These are phyloP conservation scores for Wickerhamiella bombiphila DNA, from an alignment of 805 yeast species.

Conservation along the genomic window DNA sequence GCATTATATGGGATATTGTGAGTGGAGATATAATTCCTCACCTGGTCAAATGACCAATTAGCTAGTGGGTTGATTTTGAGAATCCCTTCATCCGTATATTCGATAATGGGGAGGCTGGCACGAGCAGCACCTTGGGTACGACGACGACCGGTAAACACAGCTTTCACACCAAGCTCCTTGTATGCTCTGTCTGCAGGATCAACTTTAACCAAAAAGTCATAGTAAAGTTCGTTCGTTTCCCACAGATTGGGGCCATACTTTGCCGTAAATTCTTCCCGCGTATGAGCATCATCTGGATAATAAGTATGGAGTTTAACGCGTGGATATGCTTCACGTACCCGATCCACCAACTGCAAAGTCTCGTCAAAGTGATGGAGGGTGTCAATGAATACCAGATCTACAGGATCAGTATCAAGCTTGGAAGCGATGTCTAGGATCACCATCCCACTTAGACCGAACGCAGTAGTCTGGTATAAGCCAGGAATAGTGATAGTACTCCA, in stretches of 20 bases:
- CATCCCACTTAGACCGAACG: constrained; percentile 85
- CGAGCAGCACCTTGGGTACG: constrained; percentile 82
- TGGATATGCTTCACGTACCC: constrained; percentile 43
- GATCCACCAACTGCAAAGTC: constrained; percentile 58
- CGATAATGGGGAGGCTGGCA: constrained; percentile 55
- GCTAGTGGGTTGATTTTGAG: constrained; percentile 82
- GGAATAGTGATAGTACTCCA: constrained; percentile 86
- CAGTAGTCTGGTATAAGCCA: constrained; percentile 75
- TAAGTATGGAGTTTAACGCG: constrained; percentile 43
- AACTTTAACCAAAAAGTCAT: constrained; percentile 79
- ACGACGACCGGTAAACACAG: constrained; percentile 85
- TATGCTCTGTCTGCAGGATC: constrained; percentile 87
- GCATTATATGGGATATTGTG: constrained; percentile 76
- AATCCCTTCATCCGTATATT: constrained; percentile 49
- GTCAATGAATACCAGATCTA: constrained; percentile 74
- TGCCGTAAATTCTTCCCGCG: constrained; percentile 48
- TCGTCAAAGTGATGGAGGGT: constrained; percentile 93
- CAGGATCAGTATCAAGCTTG: constrained; percentile 32
- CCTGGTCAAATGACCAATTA: constrained; percentile 65
- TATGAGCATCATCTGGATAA: constrained; percentile 43
- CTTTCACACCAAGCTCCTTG: constrained; percentile 52
- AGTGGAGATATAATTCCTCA: constrained; percentile 50
- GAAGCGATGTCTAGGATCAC: constrained; percentile 75
- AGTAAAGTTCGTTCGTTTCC: constrained; percentile 66
- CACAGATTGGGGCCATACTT: constrained; percentile 67